These are phyloP conservation scores for Penicillium taxi DNA, from an alignment of 495 filamentous ascomycete genomes.

Conservation along the genomic window DNA sequence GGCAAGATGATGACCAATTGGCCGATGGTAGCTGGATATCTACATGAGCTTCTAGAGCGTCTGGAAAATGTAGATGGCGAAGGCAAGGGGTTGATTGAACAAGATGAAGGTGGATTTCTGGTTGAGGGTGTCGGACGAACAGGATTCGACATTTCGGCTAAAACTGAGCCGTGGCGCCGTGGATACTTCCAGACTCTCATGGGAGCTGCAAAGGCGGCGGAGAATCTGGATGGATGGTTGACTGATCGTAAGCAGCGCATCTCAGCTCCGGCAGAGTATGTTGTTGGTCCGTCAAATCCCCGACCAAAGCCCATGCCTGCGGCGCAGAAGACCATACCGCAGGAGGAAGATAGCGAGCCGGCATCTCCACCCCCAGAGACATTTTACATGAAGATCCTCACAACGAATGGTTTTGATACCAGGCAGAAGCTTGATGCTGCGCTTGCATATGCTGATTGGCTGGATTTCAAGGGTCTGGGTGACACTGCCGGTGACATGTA, in stretches of 20 bases:
- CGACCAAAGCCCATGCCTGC: slow-evolving; percentile 62
- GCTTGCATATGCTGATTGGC: slow-evolving; percentile 72
- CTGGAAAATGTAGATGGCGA: slow-evolving; percentile 59
- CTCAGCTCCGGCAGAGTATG: slow-evolving; percentile 58
- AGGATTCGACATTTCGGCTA: slow-evolving; percentile 62
- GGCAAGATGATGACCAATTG: slow-evolving; percentile 53
- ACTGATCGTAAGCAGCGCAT: slow-evolving; percentile 55
- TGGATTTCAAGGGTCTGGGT: slow-evolving; percentile 63
- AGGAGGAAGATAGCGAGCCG: slow-evolving; percentile 62
- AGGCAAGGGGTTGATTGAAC: slow-evolving; percentile 53
- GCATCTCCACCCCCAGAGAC: slow-evolving; percentile 57
- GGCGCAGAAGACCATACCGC: slow-evolving; percentile 47
- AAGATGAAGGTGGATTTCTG: slow-evolving; percentile 48
- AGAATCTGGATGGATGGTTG: slow-evolving; percentile 72
- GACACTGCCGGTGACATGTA: slow-evolving; percentile 60
- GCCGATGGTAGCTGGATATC: slow-evolving; percentile 49
- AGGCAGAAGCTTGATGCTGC: slow-evolving; percentile 71
- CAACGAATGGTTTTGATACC: slow-evolving; percentile 63
- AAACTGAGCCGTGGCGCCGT: slow-evolving; percentile 71
- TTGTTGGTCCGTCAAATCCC: slow-evolving; percentile 77
- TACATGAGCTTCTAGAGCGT: slow-evolving; percentile 46
- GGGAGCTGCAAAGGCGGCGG: slow-evolving; percentile 63
- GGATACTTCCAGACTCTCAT: slow-evolving; percentile 78
- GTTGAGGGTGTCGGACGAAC: slow-evolving; percentile 49
- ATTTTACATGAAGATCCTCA: slow-evolving; percentile 72